Percentiles rank a stretch among this genome's conserved stretches.
These are phyloP conservation scores for Euclidium syriacum DNA, from an alignment of 345 rosid species.

Conservation along the genomic window DNA sequence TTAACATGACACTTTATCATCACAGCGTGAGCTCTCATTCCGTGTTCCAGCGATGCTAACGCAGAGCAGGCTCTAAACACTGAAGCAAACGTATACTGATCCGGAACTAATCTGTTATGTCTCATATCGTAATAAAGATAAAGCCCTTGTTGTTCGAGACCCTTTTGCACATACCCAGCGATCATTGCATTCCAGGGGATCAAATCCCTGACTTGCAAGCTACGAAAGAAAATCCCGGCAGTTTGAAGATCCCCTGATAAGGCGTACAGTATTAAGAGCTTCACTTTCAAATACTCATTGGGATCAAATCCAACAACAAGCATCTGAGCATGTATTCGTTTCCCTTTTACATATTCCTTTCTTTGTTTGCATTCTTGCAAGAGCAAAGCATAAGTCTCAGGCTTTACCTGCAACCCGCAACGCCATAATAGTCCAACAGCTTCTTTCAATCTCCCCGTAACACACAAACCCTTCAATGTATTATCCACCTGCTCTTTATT, in stretches of 20 bases:
- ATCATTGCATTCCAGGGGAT: slow-evolving; percentile 59
- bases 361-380: slow-evolving; percentile 66
- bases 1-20: slow-evolving; percentile 42
- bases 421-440: slow-evolving; percentile 56
- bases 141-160: slow-evolving; percentile 40
- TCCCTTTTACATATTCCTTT: slow-evolving; percentile 40
- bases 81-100: slow-evolving; percentile 69
- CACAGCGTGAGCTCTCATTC: slow-evolving; percentile 52
- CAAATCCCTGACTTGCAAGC: slow-evolving; percentile 27
- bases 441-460: slow-evolving; percentile 56
- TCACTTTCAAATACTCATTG: slow-evolving; percentile 47
- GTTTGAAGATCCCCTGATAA: slow-evolving; percentile 49
- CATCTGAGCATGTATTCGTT: slow-evolving; percentile 70
- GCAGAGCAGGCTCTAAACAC: slow-evolving; percentile 59
- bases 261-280: slow-evolving; percentile 54
- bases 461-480: slow-evolving; percentile 56
- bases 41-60: slow-evolving; percentile 55
- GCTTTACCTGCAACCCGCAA: slow-evolving; percentile 32
- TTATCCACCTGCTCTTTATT: slow-evolving; percentile 37
- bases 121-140: slow-evolving; percentile 47
- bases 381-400: slow-evolving; percentile 42
- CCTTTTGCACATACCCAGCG: slow-evolving; percentile 56
- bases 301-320: slow-evolving; percentile 43
- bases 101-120: slow-evolving; percentile 39
- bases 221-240: slow-evolving; percentile 34